A percentile compares a stretch with the other conserved stretches of the same genome.
Evolutionary conservation across 2,329 filamentous ascomycete species (phyloP).

Genomic region (Fusarium devonianum): DNA sequence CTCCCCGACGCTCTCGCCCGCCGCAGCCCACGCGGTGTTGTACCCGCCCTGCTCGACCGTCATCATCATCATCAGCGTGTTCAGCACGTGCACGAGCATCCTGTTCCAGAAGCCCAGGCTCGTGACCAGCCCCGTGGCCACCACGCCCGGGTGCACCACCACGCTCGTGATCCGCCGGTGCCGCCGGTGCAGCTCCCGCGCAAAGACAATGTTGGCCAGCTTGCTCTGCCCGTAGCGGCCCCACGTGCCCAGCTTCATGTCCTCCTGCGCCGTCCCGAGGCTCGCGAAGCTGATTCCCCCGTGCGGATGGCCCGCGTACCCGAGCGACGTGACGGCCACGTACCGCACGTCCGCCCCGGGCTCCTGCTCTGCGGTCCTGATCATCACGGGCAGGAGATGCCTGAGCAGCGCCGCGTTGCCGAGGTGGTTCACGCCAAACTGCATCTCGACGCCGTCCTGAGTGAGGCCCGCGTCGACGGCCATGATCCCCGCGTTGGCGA

Average conservation of each 20-base stretch:
- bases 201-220: slow-evolving; percentile 57
- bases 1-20: slow-evolving; percentile 23
- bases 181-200: slow-evolving; percentile 53
- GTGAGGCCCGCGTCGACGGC: slow-evolving; percentile 39
- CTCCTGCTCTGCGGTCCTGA: slow-evolving; percentile 23
- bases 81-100: slow-evolving; percentile 37
- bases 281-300: slow-evolving; percentile 42
- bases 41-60: slow-evolving; percentile 42
- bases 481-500: slow-evolving; percentile 50
- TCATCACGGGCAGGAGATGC: slow-evolving; percentile 43
- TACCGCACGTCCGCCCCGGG: slow-evolving; percentile 29
- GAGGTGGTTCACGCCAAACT: slow-evolving; percentile 48
- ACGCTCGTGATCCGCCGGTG: slow-evolving; percentile 53
- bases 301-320: slow-evolving; percentile 37
- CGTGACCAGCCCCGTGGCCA: slow-evolving; percentile 42
- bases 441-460: slow-evolving; percentile 46
- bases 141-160: slow-evolving; percentile 57
- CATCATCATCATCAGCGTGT: slow-evolving; percentile 33
- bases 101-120: slow-evolving; percentile 35
- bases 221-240: slow-evolving; percentile 60
- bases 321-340: slow-evolving; percentile 42
- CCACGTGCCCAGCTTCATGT: slow-evolving; percentile 47
- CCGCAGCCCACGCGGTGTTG: slow-evolving; percentile 46
- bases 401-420: slow-evolving; percentile 45
- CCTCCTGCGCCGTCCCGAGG: slow-evolving; percentile 38